Evolutionary conservation across 345 rosid genomes (phyloP), one percentile per base, ranked within the genome.

Genomic region (Lenwebbia sp.): DNA sequence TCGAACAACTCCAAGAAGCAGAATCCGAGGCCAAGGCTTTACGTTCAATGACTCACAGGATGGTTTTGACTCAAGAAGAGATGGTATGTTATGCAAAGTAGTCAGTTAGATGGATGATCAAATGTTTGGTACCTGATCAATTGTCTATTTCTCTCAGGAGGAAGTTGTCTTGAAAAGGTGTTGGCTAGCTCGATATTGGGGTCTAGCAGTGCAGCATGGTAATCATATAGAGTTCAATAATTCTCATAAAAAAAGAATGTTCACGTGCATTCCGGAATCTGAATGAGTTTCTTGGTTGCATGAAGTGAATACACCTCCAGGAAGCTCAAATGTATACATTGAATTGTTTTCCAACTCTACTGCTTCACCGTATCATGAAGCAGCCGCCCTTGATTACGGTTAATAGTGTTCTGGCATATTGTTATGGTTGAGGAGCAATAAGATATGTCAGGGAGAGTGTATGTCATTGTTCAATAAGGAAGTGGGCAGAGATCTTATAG

Each of bases 151-250:
- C 40, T 56, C 75, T 33, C 89, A 98, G 99, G 99, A 98, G 91
- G 99, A 98, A 92, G 99, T 98, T 85, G 99, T 96, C 84, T 86
- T 98, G 90, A 98, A 96, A 95, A 96, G 99, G 90, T 98, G 99
- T 85, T 98, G 99, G 99, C 99, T 98, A 91, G 99, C 99, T 86
- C 97, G 99, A 82, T 95, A 96, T 89, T 92, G 98, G 99, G 97
- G 96, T 65, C 91, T 98, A 86, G 98, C 98, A 84, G 96, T 93
- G 28, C 92, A 93, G 74, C 95, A 94, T 90, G 99, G 99, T 88
- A 88, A 60, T 52, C 25, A 40, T 25, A 22, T 74, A 21, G 44
- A 23, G 76, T 40, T 57, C 56, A 55, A 33, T 49, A 37, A 49
- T 51, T 82, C 33, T 82, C 55, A 54, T 82, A 19, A 12, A 49